Conservation (phyloP, 2,329 filamentous ascomycete genomes). For the Sporothrix brunneoviolacea region DNA sequence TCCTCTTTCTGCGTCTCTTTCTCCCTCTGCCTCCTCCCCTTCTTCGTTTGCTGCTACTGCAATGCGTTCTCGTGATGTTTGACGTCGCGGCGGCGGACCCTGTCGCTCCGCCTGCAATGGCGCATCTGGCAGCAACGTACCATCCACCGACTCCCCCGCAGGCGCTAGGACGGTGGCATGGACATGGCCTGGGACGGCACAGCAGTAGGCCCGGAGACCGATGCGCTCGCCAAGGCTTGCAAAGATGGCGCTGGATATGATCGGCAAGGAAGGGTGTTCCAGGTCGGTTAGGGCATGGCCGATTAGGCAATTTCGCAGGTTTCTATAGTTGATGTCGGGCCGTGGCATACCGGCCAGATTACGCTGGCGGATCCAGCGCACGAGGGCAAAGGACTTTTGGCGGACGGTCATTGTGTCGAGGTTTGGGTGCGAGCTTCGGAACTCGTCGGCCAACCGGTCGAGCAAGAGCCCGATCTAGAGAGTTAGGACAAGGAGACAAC, state of each 20-base stretch:
- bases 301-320: conserved; percentile 80
- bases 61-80: no score
- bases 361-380: conserved; percentile 60
- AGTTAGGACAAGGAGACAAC: conserved; percentile 3
- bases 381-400: conserved; percentile 60
- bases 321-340: conserved; percentile 62
- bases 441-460: conserved; percentile 52
- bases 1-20: not conserved
- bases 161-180: conserved; percentile 68
- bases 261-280: conserved; percentile 71
- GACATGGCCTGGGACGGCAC: conserved; percentile 78
- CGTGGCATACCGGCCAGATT: conserved; percentile 66
- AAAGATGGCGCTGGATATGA: conserved; percentile 83
- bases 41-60: conserved; percentile 13
- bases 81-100: no score
- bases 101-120: no score
- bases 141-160: conserved; percentile 55
- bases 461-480: conserved; percentile 36
- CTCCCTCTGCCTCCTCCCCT: no score
- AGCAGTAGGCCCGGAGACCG: conserved; percentile 69
- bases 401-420: conserved; percentile 55
- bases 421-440: conserved; percentile 46
- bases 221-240: conserved; percentile 70
- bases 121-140: conserved; percentile 29
- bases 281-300: conserved; percentile 69